Conservation (phyloP, 2,329 filamentous ascomycete species). For the Cercospora janseana region DNA sequence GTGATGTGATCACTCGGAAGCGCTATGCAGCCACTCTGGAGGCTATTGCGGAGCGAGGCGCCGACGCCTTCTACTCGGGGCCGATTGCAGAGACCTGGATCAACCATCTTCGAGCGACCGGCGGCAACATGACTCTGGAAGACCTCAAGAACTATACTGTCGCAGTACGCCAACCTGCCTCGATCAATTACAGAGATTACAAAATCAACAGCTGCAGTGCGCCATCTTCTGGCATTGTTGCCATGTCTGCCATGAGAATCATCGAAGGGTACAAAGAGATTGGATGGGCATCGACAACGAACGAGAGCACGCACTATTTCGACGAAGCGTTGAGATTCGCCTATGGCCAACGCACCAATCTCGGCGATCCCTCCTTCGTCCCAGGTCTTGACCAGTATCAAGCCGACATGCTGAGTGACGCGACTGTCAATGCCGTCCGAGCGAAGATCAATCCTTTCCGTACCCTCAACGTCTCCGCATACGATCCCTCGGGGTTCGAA, state of each 20-base stretch:
- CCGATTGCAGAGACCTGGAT: conserved; percentile 73
- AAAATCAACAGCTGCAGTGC: conserved; percentile 68
- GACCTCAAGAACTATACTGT: conserved; percentile 74
- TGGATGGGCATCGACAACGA: conserved; percentile 54
- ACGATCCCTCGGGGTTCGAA: conserved; percentile 67
- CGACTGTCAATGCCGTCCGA: conserved; percentile 60
- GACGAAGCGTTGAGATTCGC: conserved; percentile 88
- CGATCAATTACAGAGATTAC: conserved; percentile 60
- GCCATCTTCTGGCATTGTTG: conserved; percentile 75
- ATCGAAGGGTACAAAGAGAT: conserved; percentile 73
- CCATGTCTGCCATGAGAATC: conserved; percentile 74
- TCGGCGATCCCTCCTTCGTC: conserved; percentile 81
- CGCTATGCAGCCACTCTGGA: conserved; percentile 79
- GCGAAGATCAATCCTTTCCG: conserved; percentile 66
- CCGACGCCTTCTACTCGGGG: conserved; percentile 72
- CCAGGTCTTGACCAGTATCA: conserved; percentile 63
- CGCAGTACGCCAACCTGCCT: conserved; percentile 60
- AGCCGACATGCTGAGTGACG: conserved; percentile 61
- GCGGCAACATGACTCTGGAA: conserved; percentile 81
- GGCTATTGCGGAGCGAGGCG: conserved; percentile 69
- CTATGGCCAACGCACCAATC: conserved; percentile 70
- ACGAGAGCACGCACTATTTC: conserved; percentile 76
- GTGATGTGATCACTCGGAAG: conserved; percentile 75
- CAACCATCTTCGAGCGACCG: conserved; percentile 61
- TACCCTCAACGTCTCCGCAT: conserved; percentile 70